Conservation (phyloP, 2,329 filamentous ascomycete species). For the Lecanicillium sp. region DNA sequence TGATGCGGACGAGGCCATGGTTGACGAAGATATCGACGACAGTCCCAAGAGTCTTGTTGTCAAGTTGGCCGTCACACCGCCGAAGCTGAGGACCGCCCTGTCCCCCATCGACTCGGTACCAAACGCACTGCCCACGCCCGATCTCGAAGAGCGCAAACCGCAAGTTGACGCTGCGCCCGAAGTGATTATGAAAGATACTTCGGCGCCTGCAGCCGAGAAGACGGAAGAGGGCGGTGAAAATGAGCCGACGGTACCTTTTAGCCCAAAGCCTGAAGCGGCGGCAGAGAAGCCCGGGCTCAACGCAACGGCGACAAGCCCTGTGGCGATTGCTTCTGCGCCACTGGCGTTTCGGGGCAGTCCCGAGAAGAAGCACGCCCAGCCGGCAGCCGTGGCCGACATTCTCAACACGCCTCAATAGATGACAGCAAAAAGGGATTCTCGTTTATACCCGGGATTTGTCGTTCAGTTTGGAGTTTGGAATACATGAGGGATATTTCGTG, state of each 20-base stretch:
- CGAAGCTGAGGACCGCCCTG: conserved; percentile 30
- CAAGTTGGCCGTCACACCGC: conserved; percentile 55
- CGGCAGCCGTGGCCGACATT: conserved; percentile 24
- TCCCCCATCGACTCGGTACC: conserved; percentile 17
- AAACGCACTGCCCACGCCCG: conserved; percentile 20
- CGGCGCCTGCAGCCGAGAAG: conserved; percentile 9
- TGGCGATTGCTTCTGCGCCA: conserved; percentile 34
- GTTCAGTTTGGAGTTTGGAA: conserved; percentile 11
- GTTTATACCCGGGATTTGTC: conserved; percentile 19
- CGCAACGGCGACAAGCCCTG: conserved; percentile 24
- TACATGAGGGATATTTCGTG: conserved; percentile 2
- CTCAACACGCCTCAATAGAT: conserved; percentile 2
- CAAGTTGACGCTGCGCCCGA: background rate
- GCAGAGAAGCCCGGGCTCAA: conserved; percentile 7
- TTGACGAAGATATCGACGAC: conserved; percentile 47
- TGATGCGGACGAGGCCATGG: conserved; percentile 52
- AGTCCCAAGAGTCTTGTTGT: conserved; percentile 62
- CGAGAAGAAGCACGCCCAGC: conserved; percentile 43
- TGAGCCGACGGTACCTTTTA: background rate
- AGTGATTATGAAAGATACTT: background rate
- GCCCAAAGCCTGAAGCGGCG: background rate
- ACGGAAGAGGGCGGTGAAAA: conserved; percentile 12
- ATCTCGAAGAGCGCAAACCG: conserved; percentile 15
- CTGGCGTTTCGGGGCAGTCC: conserved; percentile 57
- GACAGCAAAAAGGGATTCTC: background rate